phyloP scores from a whole-genome alignment of 2,329 filamentous ascomycete species.

The Ceratocystis ficicola region DNA sequence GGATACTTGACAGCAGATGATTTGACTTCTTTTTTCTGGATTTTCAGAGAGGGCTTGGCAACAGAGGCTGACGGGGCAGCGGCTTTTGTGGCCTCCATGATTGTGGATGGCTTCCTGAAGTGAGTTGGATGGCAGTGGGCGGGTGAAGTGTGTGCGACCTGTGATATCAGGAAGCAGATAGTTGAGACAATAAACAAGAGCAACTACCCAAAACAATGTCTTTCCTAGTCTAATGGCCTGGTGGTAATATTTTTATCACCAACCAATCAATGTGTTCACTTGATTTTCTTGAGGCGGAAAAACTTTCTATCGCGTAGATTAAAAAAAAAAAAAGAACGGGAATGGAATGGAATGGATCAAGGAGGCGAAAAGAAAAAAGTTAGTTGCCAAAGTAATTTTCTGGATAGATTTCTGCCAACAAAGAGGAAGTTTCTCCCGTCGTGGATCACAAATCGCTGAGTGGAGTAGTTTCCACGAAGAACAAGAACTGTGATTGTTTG shows the following conservation, averaged over 20 bases:
- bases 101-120: not conserved
- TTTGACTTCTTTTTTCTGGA: slow-evolving; percentile 24
- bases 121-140: not conserved
- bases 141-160: not conserved
- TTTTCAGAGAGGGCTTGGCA: slow-evolving; percentile 1
- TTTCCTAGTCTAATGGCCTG: not conserved
- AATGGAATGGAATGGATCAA: not conserved
- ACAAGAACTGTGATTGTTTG: not conserved
- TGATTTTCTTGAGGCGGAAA: not conserved
- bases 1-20: slow-evolving; percentile 47
- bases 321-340: not conserved
- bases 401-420: too few species aligned
- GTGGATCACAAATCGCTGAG: not conserved
- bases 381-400: not conserved
- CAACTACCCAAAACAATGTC: not conserved
- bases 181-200: not conserved
- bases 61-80: slow-evolving; percentile 1
- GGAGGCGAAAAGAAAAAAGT: not conserved
- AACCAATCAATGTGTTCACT: not conserved
- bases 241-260: not conserved
- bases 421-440: not conserved
- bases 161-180: not conserved
- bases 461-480: not conserved
- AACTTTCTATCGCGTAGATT: not conserved
- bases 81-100: slow-evolving; percentile 18